These are phyloP conservation scores for Candolleomyces efflorescens DNA, from an alignment of 768 basidiomycete species.

Conservation along the genomic window DNA sequence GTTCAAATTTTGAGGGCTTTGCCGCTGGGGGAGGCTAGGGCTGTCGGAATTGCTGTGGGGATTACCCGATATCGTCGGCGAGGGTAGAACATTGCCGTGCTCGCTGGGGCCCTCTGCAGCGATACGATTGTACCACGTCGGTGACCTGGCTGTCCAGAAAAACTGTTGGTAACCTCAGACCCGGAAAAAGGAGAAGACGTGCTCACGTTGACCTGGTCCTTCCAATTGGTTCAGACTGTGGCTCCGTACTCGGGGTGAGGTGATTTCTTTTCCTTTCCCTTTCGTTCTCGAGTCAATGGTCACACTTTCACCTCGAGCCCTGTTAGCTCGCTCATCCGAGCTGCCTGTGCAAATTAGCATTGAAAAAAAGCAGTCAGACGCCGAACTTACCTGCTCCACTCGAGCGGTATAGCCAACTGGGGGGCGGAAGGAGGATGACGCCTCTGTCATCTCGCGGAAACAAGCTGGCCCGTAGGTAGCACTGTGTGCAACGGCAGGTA, in stretches of 20 bases:
- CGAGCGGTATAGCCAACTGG: background rate
- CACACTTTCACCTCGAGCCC: background rate
- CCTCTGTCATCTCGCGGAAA: constrained; percentile 4
- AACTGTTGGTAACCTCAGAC: no score
- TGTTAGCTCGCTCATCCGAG: background rate
- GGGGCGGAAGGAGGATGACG: constrained; percentile 3
- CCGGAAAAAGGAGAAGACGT: background rate
- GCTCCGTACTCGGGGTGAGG: background rate
- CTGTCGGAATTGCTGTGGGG: background rate
- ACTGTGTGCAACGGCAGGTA: constrained; percentile 4
- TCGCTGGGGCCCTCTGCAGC: no score
- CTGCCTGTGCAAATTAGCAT: background rate
- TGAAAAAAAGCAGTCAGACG: no score
- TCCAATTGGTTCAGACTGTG: background rate
- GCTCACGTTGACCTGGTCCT: constrained; percentile 5
- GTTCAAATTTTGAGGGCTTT: background rate
- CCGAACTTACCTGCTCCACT: no score
- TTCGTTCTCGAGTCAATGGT: background rate
- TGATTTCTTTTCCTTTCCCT: constrained; percentile 2
- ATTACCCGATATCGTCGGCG: background rate
- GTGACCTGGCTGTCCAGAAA: no score
- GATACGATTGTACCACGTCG: no score
- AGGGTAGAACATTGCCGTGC: no score
- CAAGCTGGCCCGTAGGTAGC: background rate
- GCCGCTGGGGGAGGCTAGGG: background rate